phyloP scores from a whole-genome alignment of 1,284 basidiomycete genomes.

The Boletus sp. region DNA sequence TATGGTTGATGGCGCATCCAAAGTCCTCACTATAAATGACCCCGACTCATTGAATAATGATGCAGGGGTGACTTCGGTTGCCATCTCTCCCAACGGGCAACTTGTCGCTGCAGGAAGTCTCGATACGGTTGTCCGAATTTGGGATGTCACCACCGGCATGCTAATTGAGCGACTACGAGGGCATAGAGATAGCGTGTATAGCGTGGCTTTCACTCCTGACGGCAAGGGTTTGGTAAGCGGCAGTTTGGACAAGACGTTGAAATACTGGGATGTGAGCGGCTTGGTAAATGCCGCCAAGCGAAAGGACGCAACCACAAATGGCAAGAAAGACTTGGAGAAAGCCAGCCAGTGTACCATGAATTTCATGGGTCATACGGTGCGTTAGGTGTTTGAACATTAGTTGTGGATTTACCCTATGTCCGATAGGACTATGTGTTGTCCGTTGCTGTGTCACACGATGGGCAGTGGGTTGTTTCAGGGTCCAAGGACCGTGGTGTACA shows the following conservation, averaged over 20 bases:
- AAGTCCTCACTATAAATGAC: slow-evolving; percentile 58
- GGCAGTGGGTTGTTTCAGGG: slow-evolving; percentile 84
- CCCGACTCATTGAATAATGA: slow-evolving; percentile 55
- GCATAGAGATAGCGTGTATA: slow-evolving; percentile 82
- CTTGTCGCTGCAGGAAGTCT: slow-evolving; percentile 84
- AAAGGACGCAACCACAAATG: slow-evolving; percentile 40
- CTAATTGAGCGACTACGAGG: slow-evolving; percentile 76
- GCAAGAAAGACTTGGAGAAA: slow-evolving; percentile 30
- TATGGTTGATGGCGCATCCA: slow-evolving; percentile 58
- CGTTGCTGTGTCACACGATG: slow-evolving; percentile 80
- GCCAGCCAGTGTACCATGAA: slow-evolving; percentile 65
- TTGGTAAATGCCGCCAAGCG: slow-evolving; percentile 39
- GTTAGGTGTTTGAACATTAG: slow-evolving; percentile 18
- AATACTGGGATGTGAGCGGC: slow-evolving; percentile 78
- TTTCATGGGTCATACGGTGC: slow-evolving; percentile 77
- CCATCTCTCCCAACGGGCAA: slow-evolving; percentile 78
- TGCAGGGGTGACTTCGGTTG: slow-evolving; percentile 77
- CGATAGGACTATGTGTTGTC: slow-evolving; percentile 74
- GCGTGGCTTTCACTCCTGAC: slow-evolving; percentile 84
- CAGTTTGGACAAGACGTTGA: slow-evolving; percentile 83
- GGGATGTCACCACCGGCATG: slow-evolving; percentile 74
- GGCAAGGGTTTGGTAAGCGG: slow-evolving; percentile 78
- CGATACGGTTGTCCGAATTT: slow-evolving; percentile 83
- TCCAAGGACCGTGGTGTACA: slow-evolving; percentile 89
- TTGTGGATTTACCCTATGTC: slow-evolving; percentile 6